Conservation (phyloP, 2,329 filamentous ascomycete genomes). For the Xylaria sp. region DNA sequence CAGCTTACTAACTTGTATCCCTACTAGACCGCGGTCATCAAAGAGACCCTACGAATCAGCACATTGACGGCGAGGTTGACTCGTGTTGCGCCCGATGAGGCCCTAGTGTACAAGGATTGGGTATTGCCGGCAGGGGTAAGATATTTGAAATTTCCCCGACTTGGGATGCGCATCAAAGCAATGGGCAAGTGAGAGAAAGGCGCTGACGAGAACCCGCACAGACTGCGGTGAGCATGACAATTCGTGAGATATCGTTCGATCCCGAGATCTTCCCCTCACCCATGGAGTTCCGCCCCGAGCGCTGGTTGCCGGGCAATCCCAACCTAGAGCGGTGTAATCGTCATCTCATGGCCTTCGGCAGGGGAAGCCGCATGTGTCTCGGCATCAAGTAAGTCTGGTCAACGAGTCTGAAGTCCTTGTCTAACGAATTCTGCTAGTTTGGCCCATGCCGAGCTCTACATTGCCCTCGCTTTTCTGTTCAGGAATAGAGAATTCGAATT, state of each 20-base stretch:
- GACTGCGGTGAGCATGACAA: constrained; percentile 30
- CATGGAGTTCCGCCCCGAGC: constrained; percentile 24
- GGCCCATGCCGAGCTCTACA: constrained; percentile 28
- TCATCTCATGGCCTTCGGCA: constrained; percentile 21
- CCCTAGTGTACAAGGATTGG: constrained; percentile 26
- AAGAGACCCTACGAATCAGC: constrained; percentile 25
- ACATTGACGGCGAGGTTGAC: constrained; percentile 21
- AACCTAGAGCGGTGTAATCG: constrained; percentile 25
- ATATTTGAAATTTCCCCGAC: background rate
- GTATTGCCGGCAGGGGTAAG: constrained; percentile 29
- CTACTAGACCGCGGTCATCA: constrained; percentile 25
- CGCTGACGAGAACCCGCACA: background rate
- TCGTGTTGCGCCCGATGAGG: constrained; percentile 23
- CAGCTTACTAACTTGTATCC: background rate
- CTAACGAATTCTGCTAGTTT: constrained; percentile 19
- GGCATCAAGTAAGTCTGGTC: constrained; percentile 27
- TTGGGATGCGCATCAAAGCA: background rate
- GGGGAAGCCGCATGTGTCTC: constrained; percentile 26
- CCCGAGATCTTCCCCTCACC: constrained; percentile 25
- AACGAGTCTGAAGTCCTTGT: background rate
- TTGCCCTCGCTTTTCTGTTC: constrained; percentile 24
- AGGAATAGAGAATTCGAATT: constrained; percentile 18
- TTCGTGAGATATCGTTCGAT: constrained; percentile 27
- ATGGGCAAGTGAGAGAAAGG: too few species aligned
- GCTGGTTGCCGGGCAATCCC: constrained; percentile 28